phyloP scores from a whole-genome alignment of 768 basidiomycete genomes.

The Phylloporus rhodoxanthus region DNA sequence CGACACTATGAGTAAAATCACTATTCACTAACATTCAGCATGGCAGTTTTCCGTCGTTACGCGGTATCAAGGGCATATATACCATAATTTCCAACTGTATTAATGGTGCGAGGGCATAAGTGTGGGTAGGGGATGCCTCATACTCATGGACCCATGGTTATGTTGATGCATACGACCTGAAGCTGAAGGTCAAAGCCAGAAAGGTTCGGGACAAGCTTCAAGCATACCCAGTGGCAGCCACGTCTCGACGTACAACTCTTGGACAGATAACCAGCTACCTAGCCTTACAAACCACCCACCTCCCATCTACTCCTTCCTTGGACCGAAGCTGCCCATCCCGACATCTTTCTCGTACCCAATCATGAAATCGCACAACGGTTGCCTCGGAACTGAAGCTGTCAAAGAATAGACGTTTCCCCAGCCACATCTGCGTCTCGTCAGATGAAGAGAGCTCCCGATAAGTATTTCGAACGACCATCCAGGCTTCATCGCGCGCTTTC shows the following conservation, averaged over 20 bases:
- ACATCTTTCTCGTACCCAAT: constrained; percentile 48
- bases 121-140: too few relatives aligned
- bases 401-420: constrained; percentile 44
- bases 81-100: constrained; percentile 9
- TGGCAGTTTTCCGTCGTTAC: background rate
- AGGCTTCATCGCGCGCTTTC: constrained; percentile 50
- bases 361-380: constrained; percentile 33
- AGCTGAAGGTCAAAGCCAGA: background rate
- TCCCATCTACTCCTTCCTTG: constrained; percentile 53
- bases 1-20: constrained; percentile 61
- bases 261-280: constrained; percentile 22
- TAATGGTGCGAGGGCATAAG: too few relatives aligned
- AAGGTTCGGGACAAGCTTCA: background rate
- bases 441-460: constrained; percentile 53
- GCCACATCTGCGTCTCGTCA: constrained; percentile 41
- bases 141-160: too few relatives aligned
- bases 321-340: constrained; percentile 42
- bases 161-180: background rate
- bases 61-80: constrained; percentile 14
- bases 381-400: constrained; percentile 30
- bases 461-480: constrained; percentile 53
- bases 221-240: too few relatives aligned
- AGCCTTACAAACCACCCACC: constrained; percentile 58
- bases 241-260: background rate
- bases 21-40: constrained; percentile 32